phyloP scores from a whole-genome alignment of 768 basidiomycete genomes.

The Scleroderma citrinum region DNA sequence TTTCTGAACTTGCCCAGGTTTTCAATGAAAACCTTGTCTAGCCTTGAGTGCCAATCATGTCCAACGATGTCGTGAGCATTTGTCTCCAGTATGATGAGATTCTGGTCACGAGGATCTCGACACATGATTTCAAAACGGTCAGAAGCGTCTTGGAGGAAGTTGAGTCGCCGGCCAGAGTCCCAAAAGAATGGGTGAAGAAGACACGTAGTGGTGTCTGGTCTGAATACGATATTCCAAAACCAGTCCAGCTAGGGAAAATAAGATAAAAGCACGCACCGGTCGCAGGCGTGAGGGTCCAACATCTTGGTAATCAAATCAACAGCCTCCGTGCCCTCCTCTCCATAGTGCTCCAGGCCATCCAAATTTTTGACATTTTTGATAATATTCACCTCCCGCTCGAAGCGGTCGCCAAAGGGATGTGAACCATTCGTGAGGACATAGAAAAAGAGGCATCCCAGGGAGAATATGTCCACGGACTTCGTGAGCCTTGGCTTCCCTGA shows the following conservation, averaged over 20 bases:
- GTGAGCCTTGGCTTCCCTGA: constrained; percentile 64
- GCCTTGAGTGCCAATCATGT: constrained; percentile 79
- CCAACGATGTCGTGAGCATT: constrained; percentile 71
- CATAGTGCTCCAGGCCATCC: constrained; percentile 68
- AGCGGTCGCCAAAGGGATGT: constrained; percentile 93
- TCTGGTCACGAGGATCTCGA: constrained; percentile 78
- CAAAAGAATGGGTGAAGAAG: constrained; percentile 96
- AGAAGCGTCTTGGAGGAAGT: constrained; percentile 95
- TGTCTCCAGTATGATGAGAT: constrained; percentile 69
- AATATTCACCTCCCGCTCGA: constrained; percentile 92
- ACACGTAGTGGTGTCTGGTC: constrained; percentile 85
- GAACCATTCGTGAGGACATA: constrained; percentile 85
- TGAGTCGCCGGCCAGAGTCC: constrained; percentile 78
- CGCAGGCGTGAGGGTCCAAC: constrained; percentile 69
- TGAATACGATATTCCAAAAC: constrained; percentile 22
- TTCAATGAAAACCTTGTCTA: constrained; percentile 88
- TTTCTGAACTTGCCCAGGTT: constrained; percentile 97
- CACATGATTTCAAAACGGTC: constrained; percentile 99
- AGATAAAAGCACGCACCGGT: constrained; percentile 49
- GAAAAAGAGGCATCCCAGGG: constrained; percentile 92
- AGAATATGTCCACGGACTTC: constrained; percentile 95
- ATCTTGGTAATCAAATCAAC: constrained; percentile 72
- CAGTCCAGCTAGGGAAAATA: constrained; percentile 1
- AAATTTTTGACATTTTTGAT: constrained; percentile 73
- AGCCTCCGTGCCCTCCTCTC: constrained; percentile 93